phyloP scores from a whole-genome alignment of 129 eudicot species.

The Artemisia argyi region DNA sequence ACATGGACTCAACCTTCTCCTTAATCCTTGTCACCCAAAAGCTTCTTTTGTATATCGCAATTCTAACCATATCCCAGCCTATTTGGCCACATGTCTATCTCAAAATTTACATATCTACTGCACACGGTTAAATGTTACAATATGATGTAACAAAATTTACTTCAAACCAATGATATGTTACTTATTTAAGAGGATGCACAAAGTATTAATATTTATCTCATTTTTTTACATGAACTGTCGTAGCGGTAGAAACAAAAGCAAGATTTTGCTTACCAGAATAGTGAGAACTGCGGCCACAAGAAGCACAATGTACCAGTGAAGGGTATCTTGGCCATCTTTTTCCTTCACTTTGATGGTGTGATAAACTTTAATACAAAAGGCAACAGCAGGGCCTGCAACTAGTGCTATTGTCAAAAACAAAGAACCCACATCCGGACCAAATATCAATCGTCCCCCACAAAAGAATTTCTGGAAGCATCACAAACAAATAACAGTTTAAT shows the following conservation, averaged over 20 bases:
- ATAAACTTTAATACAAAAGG: slow-evolving; percentile 57
- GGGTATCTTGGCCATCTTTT: slow-evolving; percentile 23
- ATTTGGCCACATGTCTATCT: too few relatives aligned
- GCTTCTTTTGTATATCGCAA: too few relatives aligned
- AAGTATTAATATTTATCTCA: background rate
- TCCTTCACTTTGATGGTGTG: slow-evolving; percentile 32
- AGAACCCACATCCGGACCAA: slow-evolving; percentile 92
- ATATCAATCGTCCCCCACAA: slow-evolving; percentile 89
- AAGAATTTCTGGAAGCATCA: slow-evolving; percentile 62
- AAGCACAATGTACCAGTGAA: slow-evolving; percentile 60
- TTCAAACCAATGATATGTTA: too few relatives aligned
- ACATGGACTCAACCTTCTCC: too few relatives aligned
- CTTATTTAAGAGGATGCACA: too few relatives aligned
- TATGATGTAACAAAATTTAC: too few relatives aligned
- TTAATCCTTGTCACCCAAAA: too few relatives aligned
- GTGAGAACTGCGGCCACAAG: slow-evolving; percentile 61
- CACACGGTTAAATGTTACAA: too few relatives aligned
- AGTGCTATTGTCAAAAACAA: slow-evolving; percentile 55
- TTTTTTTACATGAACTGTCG: background rate
- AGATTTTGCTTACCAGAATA: slow-evolving; percentile 53
- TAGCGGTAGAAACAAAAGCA: background rate
- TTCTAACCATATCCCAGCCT: too few relatives aligned
- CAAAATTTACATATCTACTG: too few relatives aligned
- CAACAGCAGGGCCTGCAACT: slow-evolving; percentile 67
- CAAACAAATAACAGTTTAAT: slow-evolving; percentile 8